Evolutionary conservation across 768 basidiomycete species (phyloP).

Genomic region (Phaeotremella skinneri): DNA sequence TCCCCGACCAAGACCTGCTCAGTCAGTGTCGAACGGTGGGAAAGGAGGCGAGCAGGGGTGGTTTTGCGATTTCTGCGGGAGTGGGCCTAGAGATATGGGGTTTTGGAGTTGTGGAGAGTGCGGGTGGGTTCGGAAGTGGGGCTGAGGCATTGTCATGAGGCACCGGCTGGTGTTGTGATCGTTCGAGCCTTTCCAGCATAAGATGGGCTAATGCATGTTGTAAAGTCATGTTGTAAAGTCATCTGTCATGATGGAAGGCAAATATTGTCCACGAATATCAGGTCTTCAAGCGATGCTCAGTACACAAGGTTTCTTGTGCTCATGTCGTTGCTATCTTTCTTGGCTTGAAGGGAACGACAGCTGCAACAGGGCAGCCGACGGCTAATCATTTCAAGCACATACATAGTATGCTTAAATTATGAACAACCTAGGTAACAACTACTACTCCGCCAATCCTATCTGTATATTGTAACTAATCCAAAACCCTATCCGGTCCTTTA

Average conservation of each 20-base stretch:
- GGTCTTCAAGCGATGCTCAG: too few species aligned
- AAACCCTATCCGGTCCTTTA: slow-evolving; percentile 9
- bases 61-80: slow-evolving; percentile 66
- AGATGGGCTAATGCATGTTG: neutral
- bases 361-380: neutral
- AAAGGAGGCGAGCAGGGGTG: slow-evolving; percentile 54
- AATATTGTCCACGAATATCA: too few species aligned
- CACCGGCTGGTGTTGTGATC: neutral
- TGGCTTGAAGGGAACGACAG: too few species aligned
- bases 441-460: too few species aligned
- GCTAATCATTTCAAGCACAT: neutral
- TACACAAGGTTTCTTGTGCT: too few species aligned
- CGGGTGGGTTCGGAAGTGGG: slow-evolving; percentile 62
- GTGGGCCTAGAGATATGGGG: slow-evolving; percentile 62
- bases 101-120: slow-evolving; percentile 76
- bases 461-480: too few species aligned
- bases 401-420: neutral
- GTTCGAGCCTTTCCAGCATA: neutral
- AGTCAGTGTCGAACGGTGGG: slow-evolving; percentile 34
- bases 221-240: too few species aligned
- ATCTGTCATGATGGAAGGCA: too few species aligned
- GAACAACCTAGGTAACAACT: slow-evolving; percentile 1
- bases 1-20: slow-evolving; percentile 49
- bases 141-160: slow-evolving; percentile 27
- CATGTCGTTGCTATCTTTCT: too few species aligned